phyloP scores from a whole-genome alignment of 2,329 filamentous ascomycete species.

The Exophiala phaeomuriformis region DNA sequence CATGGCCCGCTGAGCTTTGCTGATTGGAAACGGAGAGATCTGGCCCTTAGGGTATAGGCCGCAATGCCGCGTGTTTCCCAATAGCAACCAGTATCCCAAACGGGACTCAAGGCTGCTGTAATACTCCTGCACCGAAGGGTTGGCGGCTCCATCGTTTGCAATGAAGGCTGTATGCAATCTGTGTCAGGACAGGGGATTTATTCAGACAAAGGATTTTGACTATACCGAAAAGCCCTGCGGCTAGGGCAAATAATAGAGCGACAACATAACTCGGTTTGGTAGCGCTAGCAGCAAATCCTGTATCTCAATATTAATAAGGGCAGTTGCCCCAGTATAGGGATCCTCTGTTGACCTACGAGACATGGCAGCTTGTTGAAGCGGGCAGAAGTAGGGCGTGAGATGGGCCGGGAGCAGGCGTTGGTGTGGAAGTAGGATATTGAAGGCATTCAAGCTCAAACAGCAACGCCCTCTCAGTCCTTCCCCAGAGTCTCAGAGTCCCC shows the following conservation, averaged over 20 bases:
- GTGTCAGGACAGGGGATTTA: background rate
- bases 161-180: background rate
- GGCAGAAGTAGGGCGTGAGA: too few species aligned
- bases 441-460: too few species aligned
- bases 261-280: background rate
- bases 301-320: too few species aligned
- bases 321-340: too few species aligned
- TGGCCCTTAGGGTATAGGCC: constrained; percentile 43
- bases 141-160: constrained; percentile 2
- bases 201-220: background rate
- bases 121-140: constrained; percentile 29
- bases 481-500: too few species aligned
- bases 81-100: constrained; percentile 32
- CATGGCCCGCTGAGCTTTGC: constrained; percentile 42
- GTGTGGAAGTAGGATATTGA: too few species aligned
- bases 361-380: too few species aligned
- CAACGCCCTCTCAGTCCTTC: too few species aligned
- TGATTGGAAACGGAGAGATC: constrained; percentile 45
- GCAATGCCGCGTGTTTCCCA: constrained; percentile 47
- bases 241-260: background rate
- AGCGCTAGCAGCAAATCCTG: too few species aligned
- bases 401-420: too few species aligned
- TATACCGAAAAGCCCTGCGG: constrained; percentile 1
- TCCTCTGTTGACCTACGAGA: too few species aligned
- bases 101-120: constrained; percentile 41